Conservation (phyloP, 768 basidiomycete species). For the Tylopilus rubrobrunneus region DNA sequence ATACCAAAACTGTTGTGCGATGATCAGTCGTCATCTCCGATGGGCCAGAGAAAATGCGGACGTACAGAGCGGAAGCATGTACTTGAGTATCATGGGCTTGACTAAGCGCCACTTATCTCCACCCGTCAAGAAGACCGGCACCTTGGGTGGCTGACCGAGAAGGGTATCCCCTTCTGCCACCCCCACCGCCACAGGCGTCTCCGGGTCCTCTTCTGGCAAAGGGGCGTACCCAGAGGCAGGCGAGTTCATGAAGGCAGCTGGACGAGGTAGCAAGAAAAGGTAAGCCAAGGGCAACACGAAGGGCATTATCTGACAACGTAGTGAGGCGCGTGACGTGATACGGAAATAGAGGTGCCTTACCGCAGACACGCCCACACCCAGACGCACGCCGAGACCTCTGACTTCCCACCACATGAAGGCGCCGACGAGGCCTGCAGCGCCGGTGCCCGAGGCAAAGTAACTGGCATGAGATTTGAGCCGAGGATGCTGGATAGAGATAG, state of each 20-base stretch:
- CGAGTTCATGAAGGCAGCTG: slow-evolving; percentile 45
- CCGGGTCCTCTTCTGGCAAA: slow-evolving; percentile 33
- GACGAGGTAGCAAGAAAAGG: slow-evolving; percentile 70
- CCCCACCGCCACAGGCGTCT: slow-evolving; percentile 10
- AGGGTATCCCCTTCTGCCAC: slow-evolving; percentile 30
- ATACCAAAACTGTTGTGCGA: slow-evolving; percentile 47
- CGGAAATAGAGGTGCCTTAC: slow-evolving; percentile 39
- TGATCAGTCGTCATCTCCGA: slow-evolving; percentile 15
- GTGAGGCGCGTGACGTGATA: background rate
- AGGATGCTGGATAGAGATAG: background rate
- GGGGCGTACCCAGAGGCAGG: slow-evolving; percentile 36
- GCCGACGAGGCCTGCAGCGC: slow-evolving; percentile 89
- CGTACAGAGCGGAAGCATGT: slow-evolving; percentile 93
- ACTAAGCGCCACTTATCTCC: slow-evolving; percentile 80
- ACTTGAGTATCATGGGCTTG: slow-evolving; percentile 71
- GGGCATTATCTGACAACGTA: slow-evolving; percentile 63
- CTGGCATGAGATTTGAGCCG: slow-evolving; percentile 32
- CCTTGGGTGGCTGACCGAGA: slow-evolving; percentile 34
- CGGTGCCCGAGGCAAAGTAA: slow-evolving; percentile 93
- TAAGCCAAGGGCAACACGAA: slow-evolving; percentile 75
- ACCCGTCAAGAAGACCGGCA: slow-evolving; percentile 51
- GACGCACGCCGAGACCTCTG: slow-evolving; percentile 75
- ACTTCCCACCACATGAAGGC: slow-evolving; percentile 96
- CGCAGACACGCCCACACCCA: slow-evolving; percentile 79
- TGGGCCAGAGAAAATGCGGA: no score